Conservation (phyloP, 2,329 filamentous ascomycete species). For the Stagonosporopsis vannaccii region DNA sequence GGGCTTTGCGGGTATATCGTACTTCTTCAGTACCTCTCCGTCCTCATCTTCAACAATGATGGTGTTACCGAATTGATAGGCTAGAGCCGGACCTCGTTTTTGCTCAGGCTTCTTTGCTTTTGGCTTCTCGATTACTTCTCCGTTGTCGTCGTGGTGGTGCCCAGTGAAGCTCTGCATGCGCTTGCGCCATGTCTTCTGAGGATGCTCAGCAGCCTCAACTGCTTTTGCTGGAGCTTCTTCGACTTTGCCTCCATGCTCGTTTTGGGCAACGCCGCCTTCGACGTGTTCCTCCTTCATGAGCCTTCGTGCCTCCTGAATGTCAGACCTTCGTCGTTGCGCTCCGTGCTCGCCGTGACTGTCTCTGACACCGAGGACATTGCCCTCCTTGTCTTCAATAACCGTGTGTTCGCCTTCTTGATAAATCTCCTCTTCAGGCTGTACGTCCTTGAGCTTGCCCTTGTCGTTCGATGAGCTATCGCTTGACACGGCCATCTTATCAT, state of each 20-base stretch:
- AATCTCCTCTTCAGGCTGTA: constrained; percentile 63
- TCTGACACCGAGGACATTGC: constrained; percentile 79
- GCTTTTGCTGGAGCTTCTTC: constrained; percentile 49
- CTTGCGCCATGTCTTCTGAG: constrained; percentile 51
- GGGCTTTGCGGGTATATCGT: constrained; percentile 69
- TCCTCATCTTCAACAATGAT: constrained; percentile 89
- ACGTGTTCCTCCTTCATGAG: constrained; percentile 62
- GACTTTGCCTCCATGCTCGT: constrained; percentile 56
- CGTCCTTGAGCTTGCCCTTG: constrained; percentile 43
- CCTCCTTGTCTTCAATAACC: constrained; percentile 84
- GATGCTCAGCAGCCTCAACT: constrained; percentile 46
- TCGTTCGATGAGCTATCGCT: constrained; percentile 44
- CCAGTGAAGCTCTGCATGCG: constrained; percentile 58
- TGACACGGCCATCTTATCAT: constrained; percentile 52
- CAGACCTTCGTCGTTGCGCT: constrained; percentile 69
- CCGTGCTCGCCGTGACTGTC: constrained; percentile 55
- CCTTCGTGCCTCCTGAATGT: constrained; percentile 59
- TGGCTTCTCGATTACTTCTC: constrained; percentile 38
- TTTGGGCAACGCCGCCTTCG: constrained; percentile 53
- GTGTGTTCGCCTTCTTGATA: constrained; percentile 83
- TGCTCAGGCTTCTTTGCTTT: constrained; percentile 45
- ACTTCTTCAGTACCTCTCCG: constrained; percentile 85
- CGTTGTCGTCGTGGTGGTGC: constrained; percentile 52
- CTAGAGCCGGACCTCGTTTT: constrained; percentile 74
- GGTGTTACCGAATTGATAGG: constrained; percentile 87